A percentile compares a stretch with the other conserved stretches of the same genome.
phyloP scores from a whole-genome alignment of 2,329 filamentous ascomycete species.

The Exophiala xenobiotica region DNA sequence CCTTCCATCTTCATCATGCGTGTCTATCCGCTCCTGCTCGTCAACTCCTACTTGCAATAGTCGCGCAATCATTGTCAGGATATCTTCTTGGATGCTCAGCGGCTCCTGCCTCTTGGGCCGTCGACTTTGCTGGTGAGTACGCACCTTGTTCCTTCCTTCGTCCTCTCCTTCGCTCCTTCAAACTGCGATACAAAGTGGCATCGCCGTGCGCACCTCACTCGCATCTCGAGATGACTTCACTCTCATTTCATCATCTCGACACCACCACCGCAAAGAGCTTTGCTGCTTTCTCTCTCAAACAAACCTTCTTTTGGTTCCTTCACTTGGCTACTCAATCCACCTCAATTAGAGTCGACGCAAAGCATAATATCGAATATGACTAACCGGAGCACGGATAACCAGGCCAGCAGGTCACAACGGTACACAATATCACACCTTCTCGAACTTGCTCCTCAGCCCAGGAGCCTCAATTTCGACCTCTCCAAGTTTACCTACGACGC shows the following conservation, averaged over 20 bases:
- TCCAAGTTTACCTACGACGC: conserved; percentile 32
- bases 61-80: background rate
- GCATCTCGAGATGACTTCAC: background rate
- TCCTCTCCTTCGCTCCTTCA: conserved; percentile 5
- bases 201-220: background rate
- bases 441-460: conserved; percentile 25
- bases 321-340: conserved; percentile 19
- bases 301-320: conserved; percentile 21
- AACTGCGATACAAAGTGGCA: background rate
- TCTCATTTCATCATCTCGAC: background rate
- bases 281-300: conserved; percentile 14
- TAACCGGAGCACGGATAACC: conserved; percentile 28
- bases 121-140: conserved; percentile 12
- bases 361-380: conserved; percentile 22
- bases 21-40: background rate
- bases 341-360: conserved; percentile 12
- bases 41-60: background rate
- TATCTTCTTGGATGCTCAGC: background rate
- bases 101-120: conserved; percentile 10
- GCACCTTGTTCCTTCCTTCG: conserved; percentile 1
- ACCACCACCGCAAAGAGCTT: conserved; percentile 6
- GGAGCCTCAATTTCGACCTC: conserved; percentile 25
- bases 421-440: conserved; percentile 27
- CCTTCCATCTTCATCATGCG: background rate
- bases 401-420: conserved; percentile 15